Conservation (phyloP, 441 rosid genomes). For the Biscutella laevigata region DNA sequence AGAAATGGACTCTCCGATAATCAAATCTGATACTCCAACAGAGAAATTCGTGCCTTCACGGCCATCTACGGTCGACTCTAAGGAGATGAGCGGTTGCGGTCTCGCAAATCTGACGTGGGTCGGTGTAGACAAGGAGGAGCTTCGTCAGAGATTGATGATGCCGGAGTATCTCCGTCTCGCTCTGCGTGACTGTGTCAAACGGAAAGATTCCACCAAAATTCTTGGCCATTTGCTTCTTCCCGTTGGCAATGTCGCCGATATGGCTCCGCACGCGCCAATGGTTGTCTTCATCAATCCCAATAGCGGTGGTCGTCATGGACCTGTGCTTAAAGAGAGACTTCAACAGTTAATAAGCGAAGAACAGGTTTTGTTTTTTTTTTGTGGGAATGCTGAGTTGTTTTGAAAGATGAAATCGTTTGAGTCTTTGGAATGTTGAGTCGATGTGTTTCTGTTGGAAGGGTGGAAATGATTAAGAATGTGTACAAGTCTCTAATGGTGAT, state of each 20-base stretch:
- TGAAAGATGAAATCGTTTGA: slow-evolving; percentile 11
- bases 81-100: slow-evolving; percentile 50
- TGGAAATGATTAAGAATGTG: not conserved
- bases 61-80: slow-evolving; percentile 48
- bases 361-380: slow-evolving; percentile 42
- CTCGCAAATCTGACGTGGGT: slow-evolving; percentile 59
- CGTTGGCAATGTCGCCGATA: slow-evolving; percentile 27
- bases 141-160: slow-evolving; percentile 44
- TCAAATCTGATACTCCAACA: slow-evolving; percentile 26
- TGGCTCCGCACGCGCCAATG: slow-evolving; percentile 61
- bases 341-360: slow-evolving; percentile 70
- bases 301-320: slow-evolving; percentile 88
- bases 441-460: not conserved
- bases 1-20: slow-evolving; percentile 13
- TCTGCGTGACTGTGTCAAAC: slow-evolving; percentile 50
- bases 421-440: not conserved
- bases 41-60: slow-evolving; percentile 39
- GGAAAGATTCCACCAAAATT: slow-evolving; percentile 30
- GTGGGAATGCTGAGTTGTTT: not conserved
- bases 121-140: slow-evolving; percentile 59
- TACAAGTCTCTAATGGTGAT: no score
- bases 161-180: slow-evolving; percentile 68
- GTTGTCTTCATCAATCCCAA: slow-evolving; percentile 70
- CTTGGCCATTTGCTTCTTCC: slow-evolving; percentile 29
- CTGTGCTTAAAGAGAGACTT: slow-evolving; percentile 68